Percentiles rank a stretch among this genome's conserved stretches.
These are phyloP conservation scores for Yamadazyma oceani DNA, from an alignment of 1,139 yeast genomes.

Conservation along the genomic window DNA sequence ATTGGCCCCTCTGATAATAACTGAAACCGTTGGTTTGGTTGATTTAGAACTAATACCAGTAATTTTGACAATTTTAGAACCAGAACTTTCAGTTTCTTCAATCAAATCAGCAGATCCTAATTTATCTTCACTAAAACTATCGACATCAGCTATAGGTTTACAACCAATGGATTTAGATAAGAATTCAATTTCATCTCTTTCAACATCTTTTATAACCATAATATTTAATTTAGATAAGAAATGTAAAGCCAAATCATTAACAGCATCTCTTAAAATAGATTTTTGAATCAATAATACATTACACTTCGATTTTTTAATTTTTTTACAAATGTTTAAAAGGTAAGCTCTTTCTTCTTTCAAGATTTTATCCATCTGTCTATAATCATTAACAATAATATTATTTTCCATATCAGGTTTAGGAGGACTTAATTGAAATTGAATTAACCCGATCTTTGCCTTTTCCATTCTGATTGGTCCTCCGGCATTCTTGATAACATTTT, in stretches of 20 bases:
- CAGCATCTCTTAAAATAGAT: slow-evolving; percentile 95
- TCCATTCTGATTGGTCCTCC: slow-evolving; percentile 97
- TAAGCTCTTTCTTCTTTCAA: slow-evolving; percentile 97
- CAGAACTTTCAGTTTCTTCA: slow-evolving; percentile 90
- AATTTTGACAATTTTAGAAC: slow-evolving; percentile 86
- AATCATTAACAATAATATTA: slow-evolving; percentile 94
- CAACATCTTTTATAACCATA: slow-evolving; percentile 92
- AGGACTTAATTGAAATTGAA: slow-evolving; percentile 96
- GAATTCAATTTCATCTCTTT: slow-evolving; percentile 95
- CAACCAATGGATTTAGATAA: slow-evolving; percentile 90
- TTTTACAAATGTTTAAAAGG: slow-evolving; percentile 88
- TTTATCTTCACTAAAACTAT: slow-evolving; percentile 87
- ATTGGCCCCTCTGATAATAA: slow-evolving; percentile 94
- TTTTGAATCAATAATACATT: slow-evolving; percentile 92
- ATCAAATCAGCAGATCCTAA: slow-evolving; percentile 89
- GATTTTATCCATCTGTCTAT: slow-evolving; percentile 98
- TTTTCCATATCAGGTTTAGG: slow-evolving; percentile 99
- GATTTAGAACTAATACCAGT: slow-evolving; percentile 72
- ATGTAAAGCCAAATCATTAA: slow-evolving; percentile 92
- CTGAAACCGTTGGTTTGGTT: slow-evolving; percentile 77
- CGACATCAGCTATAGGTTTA: slow-evolving; percentile 95
- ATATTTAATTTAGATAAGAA: slow-evolving; percentile 90
- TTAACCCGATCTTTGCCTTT: slow-evolving; percentile 87
- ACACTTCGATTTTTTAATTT: slow-evolving; percentile 95
- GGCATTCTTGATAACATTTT: slow-evolving; percentile 82